These are phyloP conservation scores for Paracamarosporium sp. DNA, from an alignment of 2,329 filamentous ascomycete species.

Conservation along the genomic window DNA sequence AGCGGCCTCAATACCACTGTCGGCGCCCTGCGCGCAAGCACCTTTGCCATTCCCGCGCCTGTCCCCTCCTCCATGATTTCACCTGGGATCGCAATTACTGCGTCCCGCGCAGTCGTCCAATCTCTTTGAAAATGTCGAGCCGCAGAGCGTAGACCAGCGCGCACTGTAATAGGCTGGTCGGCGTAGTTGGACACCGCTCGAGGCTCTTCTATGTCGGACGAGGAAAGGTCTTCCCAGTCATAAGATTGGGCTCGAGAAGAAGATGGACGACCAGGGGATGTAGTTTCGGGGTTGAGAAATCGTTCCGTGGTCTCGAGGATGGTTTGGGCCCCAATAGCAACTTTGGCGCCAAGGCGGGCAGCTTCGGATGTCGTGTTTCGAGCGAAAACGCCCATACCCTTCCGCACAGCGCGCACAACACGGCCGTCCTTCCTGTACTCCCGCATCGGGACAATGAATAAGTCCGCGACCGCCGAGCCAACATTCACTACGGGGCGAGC, in stretches of 20 bases:
- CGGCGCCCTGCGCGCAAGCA: conserved; percentile 82
- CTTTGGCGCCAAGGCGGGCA: conserved; percentile 91
- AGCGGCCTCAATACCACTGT: conserved; percentile 91
- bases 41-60: conserved; percentile 79
- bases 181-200: conserved; percentile 91
- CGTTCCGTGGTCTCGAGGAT: conserved; percentile 88
- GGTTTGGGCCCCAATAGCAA: conserved; percentile 95
- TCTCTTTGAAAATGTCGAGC: conserved; percentile 85
- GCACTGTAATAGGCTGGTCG: conserved; percentile 87
- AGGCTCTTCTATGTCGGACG: conserved; percentile 70
- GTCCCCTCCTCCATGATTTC: conserved; percentile 88
- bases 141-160: conserved; percentile 84
- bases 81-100: conserved; percentile 91
- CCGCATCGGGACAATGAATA: conserved; percentile 86
- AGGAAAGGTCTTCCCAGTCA: conserved; percentile 65
- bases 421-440: conserved; percentile 96
- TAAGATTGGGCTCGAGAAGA: conserved; percentile 19
- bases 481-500: conserved; percentile 93
- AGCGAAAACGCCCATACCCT: conserved; percentile 87
- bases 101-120: conserved; percentile 84
- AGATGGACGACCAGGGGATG: conserved; percentile 19
- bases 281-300: conserved; percentile 62
- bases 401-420: conserved; percentile 88
- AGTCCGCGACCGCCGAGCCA: conserved; percentile 81
- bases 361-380: conserved; percentile 93